Evolutionary conservation across 495 filamentous ascomycete species (phyloP).

Genomic region (Apiosordaria backusii): DNA sequence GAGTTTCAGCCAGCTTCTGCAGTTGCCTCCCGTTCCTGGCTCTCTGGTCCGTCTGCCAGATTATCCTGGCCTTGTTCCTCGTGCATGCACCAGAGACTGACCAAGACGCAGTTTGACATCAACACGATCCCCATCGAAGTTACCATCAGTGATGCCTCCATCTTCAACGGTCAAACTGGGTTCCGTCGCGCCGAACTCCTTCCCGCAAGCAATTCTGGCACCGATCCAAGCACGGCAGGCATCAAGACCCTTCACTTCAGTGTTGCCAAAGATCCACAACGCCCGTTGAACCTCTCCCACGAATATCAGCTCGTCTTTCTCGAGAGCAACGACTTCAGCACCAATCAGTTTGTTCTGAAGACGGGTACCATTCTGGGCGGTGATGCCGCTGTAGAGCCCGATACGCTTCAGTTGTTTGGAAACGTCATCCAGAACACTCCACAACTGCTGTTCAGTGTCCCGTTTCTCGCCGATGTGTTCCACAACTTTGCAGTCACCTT

Average conservation of each 20-base stretch:
- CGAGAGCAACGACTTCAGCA: constrained; percentile 45
- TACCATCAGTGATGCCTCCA: constrained; percentile 44
- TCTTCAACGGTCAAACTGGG: constrained; percentile 47
- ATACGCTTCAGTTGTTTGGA: constrained; percentile 38
- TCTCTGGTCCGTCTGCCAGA: constrained; percentile 24
- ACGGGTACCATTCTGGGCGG: constrained; percentile 42
- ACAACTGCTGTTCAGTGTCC: constrained; percentile 38
- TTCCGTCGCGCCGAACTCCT: constrained; percentile 50
- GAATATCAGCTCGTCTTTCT: constrained; percentile 51
- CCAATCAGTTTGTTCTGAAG: constrained; percentile 49
- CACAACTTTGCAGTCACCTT: constrained; percentile 49
- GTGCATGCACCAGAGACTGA: neutral
- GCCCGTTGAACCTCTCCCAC: constrained; percentile 45
- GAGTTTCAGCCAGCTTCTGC: constrained; percentile 28
- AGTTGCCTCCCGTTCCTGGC: constrained; percentile 18
- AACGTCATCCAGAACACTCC: constrained; percentile 33
- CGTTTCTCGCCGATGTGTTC: constrained; percentile 37
- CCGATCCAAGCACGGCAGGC: constrained; percentile 42
- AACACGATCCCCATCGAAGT: constrained; percentile 31
- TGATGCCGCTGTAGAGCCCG: constrained; percentile 30
- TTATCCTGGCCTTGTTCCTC: neutral
- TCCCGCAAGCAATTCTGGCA: constrained; percentile 42
- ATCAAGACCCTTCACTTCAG: constrained; percentile 50
- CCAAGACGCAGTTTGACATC: constrained; percentile 30
- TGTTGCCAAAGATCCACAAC: constrained; percentile 39